Conservation (phyloP, 345 rosid species). For the Erysimum cheiranthoides region DNA sequence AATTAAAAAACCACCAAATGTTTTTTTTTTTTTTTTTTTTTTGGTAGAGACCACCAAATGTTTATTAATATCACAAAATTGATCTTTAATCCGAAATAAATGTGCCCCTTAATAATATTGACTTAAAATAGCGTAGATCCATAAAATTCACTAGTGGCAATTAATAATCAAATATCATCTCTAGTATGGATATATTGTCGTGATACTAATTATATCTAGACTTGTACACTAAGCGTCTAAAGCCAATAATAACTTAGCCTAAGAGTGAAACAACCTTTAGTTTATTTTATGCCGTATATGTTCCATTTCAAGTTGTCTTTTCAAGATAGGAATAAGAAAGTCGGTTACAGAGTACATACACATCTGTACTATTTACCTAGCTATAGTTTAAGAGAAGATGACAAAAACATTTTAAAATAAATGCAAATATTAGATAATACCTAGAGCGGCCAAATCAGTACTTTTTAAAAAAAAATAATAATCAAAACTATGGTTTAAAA, state of each 20-base stretch:
- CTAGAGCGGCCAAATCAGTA: background rate
- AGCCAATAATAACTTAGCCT: no score
- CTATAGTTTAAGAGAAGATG: background rate
- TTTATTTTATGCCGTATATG: constrained; percentile 1
- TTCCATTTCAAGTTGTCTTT: constrained; percentile 7
- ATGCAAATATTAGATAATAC: constrained; percentile 6
- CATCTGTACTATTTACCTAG: background rate
- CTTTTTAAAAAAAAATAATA: no score
- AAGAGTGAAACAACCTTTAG: background rate
- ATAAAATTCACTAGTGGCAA: background rate
- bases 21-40: no score
- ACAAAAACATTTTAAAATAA: background rate
- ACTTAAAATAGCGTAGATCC: background rate
- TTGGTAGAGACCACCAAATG: no score
- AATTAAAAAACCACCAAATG: no score
- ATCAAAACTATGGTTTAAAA: background rate
- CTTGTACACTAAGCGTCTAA: background rate
- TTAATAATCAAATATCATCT: background rate
- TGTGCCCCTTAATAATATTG: background rate
- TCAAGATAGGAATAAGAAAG: constrained; percentile 14
- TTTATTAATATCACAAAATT: no score
- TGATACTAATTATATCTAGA: background rate
- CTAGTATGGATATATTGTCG: background rate
- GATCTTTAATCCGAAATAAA: background rate
- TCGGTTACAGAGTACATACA: background rate